phyloP scores from a whole-genome alignment of 129 eudicot species.

The Lonicera japonica region DNA sequence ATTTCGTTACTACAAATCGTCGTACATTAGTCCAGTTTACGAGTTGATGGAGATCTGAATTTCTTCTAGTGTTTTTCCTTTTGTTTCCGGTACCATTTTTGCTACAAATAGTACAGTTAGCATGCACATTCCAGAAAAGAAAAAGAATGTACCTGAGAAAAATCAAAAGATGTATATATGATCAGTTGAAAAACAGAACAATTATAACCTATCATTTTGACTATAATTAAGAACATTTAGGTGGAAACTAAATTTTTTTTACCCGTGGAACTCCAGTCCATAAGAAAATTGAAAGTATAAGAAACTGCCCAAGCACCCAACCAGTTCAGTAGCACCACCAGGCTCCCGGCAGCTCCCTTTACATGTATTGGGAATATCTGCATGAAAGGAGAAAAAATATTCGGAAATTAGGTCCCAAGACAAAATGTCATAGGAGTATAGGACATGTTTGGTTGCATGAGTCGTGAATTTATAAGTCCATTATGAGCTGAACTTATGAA shows the following conservation, averaged over 20 bases:
- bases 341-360: slow-evolving; percentile 75
- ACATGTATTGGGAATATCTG: slow-evolving; percentile 85
- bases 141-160: slow-evolving; percentile 63
- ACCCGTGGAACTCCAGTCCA: slow-evolving; percentile 86
- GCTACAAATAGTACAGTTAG: slow-evolving; percentile 54
- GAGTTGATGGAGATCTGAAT: slow-evolving; percentile 58
- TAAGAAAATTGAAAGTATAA: slow-evolving; percentile 70
- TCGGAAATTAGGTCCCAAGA: neutral
- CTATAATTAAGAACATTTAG: no score
- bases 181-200: neutral
- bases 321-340: slow-evolving; percentile 80
- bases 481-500: no score
- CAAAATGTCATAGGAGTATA: no score
- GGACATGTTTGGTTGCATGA: no score
- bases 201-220: neutral
- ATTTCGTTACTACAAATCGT: neutral
- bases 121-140: slow-evolving; percentile 47
- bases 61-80: slow-evolving; percentile 80
- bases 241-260: neutral
- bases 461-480: no score
- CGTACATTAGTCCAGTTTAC: neutral
- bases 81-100: slow-evolving; percentile 77
- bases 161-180: neutral
- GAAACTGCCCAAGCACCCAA: slow-evolving; percentile 85
- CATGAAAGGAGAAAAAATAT: neutral